Evolutionary conservation across 495 filamentous ascomycete genomes (phyloP).

Genomic region (Elasticomyces elasticus): DNA sequence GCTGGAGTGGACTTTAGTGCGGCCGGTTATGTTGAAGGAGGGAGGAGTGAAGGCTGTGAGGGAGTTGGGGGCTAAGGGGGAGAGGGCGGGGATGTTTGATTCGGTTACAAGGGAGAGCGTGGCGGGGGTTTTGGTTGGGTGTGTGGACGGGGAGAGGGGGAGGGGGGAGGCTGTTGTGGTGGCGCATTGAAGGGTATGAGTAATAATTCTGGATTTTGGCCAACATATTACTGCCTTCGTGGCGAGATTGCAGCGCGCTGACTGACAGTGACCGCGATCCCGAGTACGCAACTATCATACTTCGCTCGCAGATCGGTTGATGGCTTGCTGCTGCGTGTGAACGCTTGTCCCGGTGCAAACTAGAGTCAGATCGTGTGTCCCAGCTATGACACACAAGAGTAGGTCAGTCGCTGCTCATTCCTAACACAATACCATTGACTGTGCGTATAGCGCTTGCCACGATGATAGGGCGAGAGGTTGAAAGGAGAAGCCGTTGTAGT

Average conservation of each 20-base stretch:
- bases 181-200: slow-evolving; percentile 26
- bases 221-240: background rate
- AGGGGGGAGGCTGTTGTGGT: slow-evolving; percentile 35
- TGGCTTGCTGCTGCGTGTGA: no score
- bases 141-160: slow-evolving; percentile 30
- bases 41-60: slow-evolving; percentile 27
- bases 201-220: background rate
- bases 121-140: slow-evolving; percentile 37
- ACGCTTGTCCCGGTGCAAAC: no score
- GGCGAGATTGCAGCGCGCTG: no score
- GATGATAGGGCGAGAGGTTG: no score
- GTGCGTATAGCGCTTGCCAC: no score
- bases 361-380: no score
- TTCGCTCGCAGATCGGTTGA: no score
- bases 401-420: no score
- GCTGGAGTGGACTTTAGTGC: slow-evolving; percentile 31
- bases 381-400: no score
- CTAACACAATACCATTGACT: no score
- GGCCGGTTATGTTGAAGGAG: slow-evolving; percentile 32
- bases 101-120: slow-evolving; percentile 36
- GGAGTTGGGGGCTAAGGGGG: slow-evolving; percentile 30
- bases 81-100: slow-evolving; percentile 27
- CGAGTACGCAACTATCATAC: no score
- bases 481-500: no score
- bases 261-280: background rate